Percentiles rank a stretch among this genome's conserved stretches.
Conservation (phyloP, 169 alveolate species). For the Plasmodium billcollinsi region DNA sequence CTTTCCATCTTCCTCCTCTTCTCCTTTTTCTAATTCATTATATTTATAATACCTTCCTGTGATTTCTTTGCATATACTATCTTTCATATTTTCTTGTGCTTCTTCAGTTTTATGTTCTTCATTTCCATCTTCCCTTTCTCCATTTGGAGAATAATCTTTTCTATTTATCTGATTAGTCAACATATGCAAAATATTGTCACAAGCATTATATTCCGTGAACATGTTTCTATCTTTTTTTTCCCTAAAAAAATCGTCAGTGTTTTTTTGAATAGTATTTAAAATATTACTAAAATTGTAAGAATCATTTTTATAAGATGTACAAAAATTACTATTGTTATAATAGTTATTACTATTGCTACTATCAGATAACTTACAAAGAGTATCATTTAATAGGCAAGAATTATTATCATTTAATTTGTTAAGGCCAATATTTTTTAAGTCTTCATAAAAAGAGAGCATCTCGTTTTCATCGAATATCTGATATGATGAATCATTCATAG, state of each 20-base stretch:
- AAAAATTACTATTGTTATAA: neutral
- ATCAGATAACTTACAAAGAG: neutral
- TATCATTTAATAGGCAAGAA: neutral
- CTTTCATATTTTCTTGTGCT: too few relatives aligned
- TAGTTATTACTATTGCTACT: neutral
- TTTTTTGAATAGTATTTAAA: slow-evolving; percentile 8
- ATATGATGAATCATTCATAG: neutral
- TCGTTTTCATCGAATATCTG: neutral
- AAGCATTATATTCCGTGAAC: neutral
- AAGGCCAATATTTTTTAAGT: neutral
- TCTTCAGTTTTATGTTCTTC: too few relatives aligned
- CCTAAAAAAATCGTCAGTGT: neutral
- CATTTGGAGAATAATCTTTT: too few relatives aligned
- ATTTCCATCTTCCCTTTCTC: too few relatives aligned
- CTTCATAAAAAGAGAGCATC: neutral
- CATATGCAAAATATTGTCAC: neutral
- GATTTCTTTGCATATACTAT: too few relatives aligned
- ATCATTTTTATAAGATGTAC: neutral
- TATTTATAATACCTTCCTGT: too few relatives aligned
- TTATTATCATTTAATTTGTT: neutral
- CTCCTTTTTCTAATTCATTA: too few relatives aligned
- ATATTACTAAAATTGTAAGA: neutral
- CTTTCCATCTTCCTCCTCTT: too few relatives aligned
- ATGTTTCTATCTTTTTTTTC: neutral
- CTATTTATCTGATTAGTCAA: too few relatives aligned